Evolutionary conservation across 176 grass and related monocot species (phyloP).

Genomic region (Musa beccarii): DNA sequence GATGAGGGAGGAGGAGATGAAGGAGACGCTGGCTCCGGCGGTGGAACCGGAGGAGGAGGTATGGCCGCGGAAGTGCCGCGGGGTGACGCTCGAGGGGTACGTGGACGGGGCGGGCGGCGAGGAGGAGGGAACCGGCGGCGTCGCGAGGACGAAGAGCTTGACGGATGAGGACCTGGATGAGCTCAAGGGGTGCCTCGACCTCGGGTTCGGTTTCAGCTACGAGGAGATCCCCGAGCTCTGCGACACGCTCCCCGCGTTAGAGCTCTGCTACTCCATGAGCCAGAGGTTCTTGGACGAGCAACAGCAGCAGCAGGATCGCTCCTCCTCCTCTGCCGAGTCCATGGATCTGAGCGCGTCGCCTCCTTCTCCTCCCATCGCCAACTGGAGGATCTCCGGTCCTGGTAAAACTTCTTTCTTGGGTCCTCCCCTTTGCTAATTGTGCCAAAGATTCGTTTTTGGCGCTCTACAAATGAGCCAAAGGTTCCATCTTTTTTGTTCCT

Average conservation of each 20-base stretch:
- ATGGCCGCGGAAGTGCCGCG: background rate
- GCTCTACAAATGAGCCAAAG: too few species aligned
- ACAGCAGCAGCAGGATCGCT: background rate
- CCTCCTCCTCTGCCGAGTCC: background rate
- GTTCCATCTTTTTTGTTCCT: too few species aligned
- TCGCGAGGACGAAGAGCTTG: background rate
- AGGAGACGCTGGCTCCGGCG: background rate
- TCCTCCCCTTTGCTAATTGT: too few species aligned
- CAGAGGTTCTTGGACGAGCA: background rate
- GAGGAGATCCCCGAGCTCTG: background rate
- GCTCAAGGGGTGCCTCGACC: background rate
- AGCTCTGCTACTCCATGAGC: conserved; percentile 1
- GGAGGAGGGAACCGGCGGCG: background rate
- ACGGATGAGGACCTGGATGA: background rate
- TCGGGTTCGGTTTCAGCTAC: background rate
- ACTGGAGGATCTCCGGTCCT: background rate
- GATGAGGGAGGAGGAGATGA: background rate
- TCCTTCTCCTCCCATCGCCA: background rate
- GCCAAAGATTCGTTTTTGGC: too few species aligned
- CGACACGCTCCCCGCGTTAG: background rate
- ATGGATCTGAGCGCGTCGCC: background rate
- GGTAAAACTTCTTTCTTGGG: background rate
- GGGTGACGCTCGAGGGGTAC: background rate
- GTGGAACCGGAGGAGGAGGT: background rate
- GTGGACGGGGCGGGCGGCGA: background rate